Base-by-base conservation (phyloP, 1,139 yeast genomes). In the Blastobotrys raffinosifermentans region DNA sequence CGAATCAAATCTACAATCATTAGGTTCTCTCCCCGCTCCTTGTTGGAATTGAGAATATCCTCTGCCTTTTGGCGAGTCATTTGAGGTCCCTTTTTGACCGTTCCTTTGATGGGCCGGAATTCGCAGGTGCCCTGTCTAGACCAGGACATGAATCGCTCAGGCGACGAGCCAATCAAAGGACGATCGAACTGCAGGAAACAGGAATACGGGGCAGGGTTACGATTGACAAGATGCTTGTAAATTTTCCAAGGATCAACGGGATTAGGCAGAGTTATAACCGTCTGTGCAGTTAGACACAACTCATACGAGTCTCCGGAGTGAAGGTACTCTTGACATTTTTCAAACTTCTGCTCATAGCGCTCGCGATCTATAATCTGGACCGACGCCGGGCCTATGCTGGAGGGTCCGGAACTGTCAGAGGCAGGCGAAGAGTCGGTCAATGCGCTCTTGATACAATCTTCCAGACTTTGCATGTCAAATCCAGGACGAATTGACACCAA, bases 1-100 rank as follows among this genome's bases (percentile, higher is more conserved):
- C 99, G 73, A 35, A 93, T 93, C 41, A 93, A 64, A 58, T 93
- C 99, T 7, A 91, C 94, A 64, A 93, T 93, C 98, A 93, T 93
- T 39, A 93, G 66, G 50, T 93, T 91, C 56, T 93, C 99, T 0
- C 96, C 98, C 59, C 82, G 75, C 59, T 93, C 98, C 58, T 93
- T 93, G 1, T 95, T 94, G 1, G 94, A 81, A 44, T 79, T 74
- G 32, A 93, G 64, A 13, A 85, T 73, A 22, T 61, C 57, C 4
- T 77, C 68, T 1, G 96, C 98, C 29, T 64, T 64, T 23, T 68
- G 80, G 0, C 63, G 69, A 7, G 58, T 57, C 47, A 57, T 47
- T 4, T 45, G 55, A 1, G 70, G 64, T 0, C 74, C 64, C 49
- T 86, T 87, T 45, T 69, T 75, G 1, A 93, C 95, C 0, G 99